These are phyloP conservation scores for Chalaropsis thielavioides DNA, from an alignment of 2,329 filamentous ascomycete species.

Conservation along the genomic window DNA sequence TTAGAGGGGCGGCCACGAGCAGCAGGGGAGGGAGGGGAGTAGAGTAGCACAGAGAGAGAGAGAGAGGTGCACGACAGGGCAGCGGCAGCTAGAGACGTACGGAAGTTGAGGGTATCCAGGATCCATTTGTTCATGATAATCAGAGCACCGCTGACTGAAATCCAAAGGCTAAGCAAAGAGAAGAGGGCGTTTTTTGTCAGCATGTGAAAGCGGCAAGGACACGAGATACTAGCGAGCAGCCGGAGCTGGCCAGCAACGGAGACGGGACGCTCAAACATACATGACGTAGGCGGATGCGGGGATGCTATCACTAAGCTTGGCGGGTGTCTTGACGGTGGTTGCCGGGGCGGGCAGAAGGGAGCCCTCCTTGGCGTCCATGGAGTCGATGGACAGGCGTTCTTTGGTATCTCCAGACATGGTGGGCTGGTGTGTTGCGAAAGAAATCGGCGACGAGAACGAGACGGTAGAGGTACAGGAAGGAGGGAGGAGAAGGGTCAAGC, in stretches of 20 bases:
- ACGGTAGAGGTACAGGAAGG: too few relatives aligned
- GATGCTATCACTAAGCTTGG: conserved; percentile 53
- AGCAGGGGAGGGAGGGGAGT: conserved; percentile 10
- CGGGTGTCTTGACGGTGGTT: conserved; percentile 55
- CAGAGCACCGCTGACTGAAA: conserved; percentile 78
- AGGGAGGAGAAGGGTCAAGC: neutral
- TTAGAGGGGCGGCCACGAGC: neutral
- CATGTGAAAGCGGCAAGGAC: neutral
- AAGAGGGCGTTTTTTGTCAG: conserved; percentile 5
- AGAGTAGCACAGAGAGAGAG: neutral
- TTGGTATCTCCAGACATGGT: conserved; percentile 52
- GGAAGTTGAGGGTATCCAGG: conserved; percentile 69
- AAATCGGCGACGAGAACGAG: conserved; percentile 17
- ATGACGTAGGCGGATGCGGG: conserved; percentile 78
- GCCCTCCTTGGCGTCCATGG: conserved; percentile 38
- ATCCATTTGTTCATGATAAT: conserved; percentile 99
- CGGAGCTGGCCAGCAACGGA: neutral
- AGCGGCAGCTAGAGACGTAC: conserved; percentile 23
- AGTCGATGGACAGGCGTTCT: conserved; percentile 67
- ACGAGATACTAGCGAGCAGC: neutral
- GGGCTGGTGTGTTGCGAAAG: conserved; percentile 21
- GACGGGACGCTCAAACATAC: conserved; percentile 29
- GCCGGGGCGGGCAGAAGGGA: conserved; percentile 47
- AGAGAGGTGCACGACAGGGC: neutral
- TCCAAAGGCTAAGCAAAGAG: conserved; percentile 43